Base-by-base conservation (phyloP, 345 rosid genomes). In the Firmiana major region DNA sequence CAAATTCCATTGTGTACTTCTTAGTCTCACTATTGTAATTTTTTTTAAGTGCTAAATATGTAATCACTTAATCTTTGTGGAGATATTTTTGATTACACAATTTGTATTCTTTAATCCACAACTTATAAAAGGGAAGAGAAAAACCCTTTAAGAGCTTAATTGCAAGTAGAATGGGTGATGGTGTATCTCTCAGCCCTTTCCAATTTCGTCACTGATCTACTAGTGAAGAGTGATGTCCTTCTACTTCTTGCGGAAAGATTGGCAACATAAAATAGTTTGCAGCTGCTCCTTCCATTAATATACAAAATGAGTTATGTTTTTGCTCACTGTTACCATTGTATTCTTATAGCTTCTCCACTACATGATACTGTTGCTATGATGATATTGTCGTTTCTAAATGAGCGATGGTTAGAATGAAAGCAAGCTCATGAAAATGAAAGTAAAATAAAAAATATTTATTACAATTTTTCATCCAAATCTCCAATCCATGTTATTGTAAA, bases 181-280 rank as follows among this genome's bases (percentile, higher is more conserved):
- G 99, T 91, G 63, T 96, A 92, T 88, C 98, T 96, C 60, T 96
- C 99, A 31, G 98, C 99, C 51, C 98, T 93, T 59, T 96, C 99
- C 73, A 90, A 91, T 86, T 68, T 83, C 7, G 97, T 94, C 60
- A 88, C 97, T 65, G 81, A 81, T 84, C 45, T 91, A 84, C 84
- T 96, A 70, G 88, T 92, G 83, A 96, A 92, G 75, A 87, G 87
- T 62, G 90, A 89, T 85, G 88, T 83, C 80, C 86, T 92, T 79
- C 91, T 80, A 70, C 82, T 90, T 54, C 97, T 96, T 75, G 89
- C 92, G 34, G 91, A 96, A 82, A 89, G 93, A 88, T 88, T 96
- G 84, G 90, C 94, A 70, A 76, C 85, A 43, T 90, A 98, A 79
- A 83, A 80, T 71, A 90, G 91, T 86, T 85, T 93, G 88, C 99